Base-by-base conservation (phyloP, 371 early-diverging fungal genomes). In the Mortierella sp. region DNA sequence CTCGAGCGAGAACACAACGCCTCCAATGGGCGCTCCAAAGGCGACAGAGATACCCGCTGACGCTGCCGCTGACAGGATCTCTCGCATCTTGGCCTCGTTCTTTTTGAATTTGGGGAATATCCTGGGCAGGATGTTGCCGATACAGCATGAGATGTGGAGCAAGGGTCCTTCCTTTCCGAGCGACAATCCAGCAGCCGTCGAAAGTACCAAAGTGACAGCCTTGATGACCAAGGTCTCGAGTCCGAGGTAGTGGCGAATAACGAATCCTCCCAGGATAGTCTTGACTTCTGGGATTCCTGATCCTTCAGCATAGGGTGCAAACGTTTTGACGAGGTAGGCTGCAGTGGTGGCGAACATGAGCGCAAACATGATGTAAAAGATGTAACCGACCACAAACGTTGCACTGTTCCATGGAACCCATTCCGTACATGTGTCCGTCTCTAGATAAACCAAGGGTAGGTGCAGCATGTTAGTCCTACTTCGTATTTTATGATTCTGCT, bases 1-100 rank as follows among this genome's bases (percentile, higher is more conserved):
- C 83, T 97, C 97, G 43, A 97, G 89, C 43, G 93, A 90, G 76
- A 96, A 96, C 74, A 97, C 88, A 8, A 97, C 96, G 5, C 97
- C 97, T 64, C 97, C 97, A 73, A 97, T 95, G 0, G 97, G 97
- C 0, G 96, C 93, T 28, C 97, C 97, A 87, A 97, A 97, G 2
- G 93, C 94, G 50, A 96, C 95, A 28, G 95, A 92, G 44, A 96
- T 92, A 43, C 97, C 97, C 0, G 97, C 97, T 0, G 97, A 95
- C 0, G 94, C 90, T 0, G 96, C 93, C 8, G 96, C 96, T 8
- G 96, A 95, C 34, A 97, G 84, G 28, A 96, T 93, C 86, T 96
- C 95, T 53, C 97, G 90, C 72, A 93, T 93, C 72, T 92, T 92
- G 70, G 94, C 93, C 83, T 94, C 95, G 73, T 94, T 94, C 54